Evolutionary conservation across 2,329 filamentous ascomycete genomes (phyloP), one percentile per base, ranked within the genome.

Genomic region (Acrocalymma vagum): DNA sequence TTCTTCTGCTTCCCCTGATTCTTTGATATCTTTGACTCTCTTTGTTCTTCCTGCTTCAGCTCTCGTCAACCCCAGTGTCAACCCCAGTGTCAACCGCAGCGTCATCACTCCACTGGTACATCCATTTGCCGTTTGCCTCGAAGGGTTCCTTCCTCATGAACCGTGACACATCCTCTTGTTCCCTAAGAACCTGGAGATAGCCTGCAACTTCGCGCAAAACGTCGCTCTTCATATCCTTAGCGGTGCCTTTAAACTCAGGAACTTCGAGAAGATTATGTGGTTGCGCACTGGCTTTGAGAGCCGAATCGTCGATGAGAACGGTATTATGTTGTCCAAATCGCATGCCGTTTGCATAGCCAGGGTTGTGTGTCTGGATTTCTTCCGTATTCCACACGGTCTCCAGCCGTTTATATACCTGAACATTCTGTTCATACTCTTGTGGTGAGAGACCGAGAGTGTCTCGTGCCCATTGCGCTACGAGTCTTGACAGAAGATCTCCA

Each of bases 361-460:
- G 74, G 32, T 77, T 73, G n/a, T 64, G 63, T 4, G 57, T 54
- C 50, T 78, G 75, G 10, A 78, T 71, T 1, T 51, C 38, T 4
- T 73, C 55, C 6, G 74, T 69, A 2, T 58, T 60, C 94, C 94
- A 99, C 0, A 96, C 71, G 33, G 72, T 75, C 0, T 82, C 77
- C 3, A 99, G 78, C 24, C 88, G 82, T 75, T 99, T 99, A 78
- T 96, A 97, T 42, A 92, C 90, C 66, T 95, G 89, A 0, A 93
- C 84, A 42, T 88, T 87, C 33, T 70, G 55, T 42, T 78, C 73
- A 72, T 88, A 96, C 63, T 95, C 86, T 3, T 65, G 47, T 0
- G 54, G 26, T 0, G 79, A 78, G 4, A 99, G 80, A 14, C 82
- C 82, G 43, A 97, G 86, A 17, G 79, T 81, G 59, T 95, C 86